A percentile compares a stretch with the other conserved stretches of the same genome.
Conservation (phyloP, 345 rosid species). For the Mangifera indica region DNA sequence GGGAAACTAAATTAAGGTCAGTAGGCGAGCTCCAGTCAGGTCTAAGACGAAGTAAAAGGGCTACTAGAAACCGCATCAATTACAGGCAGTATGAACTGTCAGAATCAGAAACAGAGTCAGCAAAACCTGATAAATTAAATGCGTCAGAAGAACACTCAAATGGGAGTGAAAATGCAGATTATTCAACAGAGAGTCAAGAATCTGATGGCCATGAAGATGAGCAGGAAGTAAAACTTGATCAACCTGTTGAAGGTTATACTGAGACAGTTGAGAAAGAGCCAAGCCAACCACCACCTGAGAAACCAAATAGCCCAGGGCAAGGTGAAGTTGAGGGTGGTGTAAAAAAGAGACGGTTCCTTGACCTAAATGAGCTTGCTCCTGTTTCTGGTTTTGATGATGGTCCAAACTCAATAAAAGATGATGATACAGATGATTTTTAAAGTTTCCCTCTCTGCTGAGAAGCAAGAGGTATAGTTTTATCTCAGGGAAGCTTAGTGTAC, state of each 20-base stretch:
- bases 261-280: constrained; percentile 43
- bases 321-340: constrained; percentile 58
- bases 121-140: constrained; percentile 49
- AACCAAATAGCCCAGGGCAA: constrained; percentile 49
- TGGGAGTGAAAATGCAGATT: constrained; percentile 60
- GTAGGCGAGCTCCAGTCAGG: constrained; percentile 76
- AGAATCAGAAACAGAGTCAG: constrained; percentile 78
- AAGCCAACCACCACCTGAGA: constrained; percentile 42
- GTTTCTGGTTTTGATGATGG: constrained; percentile 92
- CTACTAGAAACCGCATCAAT: constrained; percentile 67
- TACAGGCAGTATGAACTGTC: constrained; percentile 80
- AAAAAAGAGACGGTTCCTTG: constrained; percentile 69
- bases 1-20: constrained; percentile 74
- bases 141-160: constrained; percentile 58
- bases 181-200: constrained; percentile 58
- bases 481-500: constrained; percentile 38
- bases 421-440: constrained; percentile 56
- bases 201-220: constrained; percentile 55
- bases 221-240: constrained; percentile 49
- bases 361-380: constrained; percentile 91
- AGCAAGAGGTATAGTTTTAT: constrained; percentile 32
- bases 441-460: constrained; percentile 33
- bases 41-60: constrained; percentile 92
- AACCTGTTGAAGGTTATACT: constrained; percentile 36
- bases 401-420: constrained; percentile 75